Evolutionary conservation across 768 basidiomycete species (phyloP).

Genomic region (Leccinum pellstonianum): DNA sequence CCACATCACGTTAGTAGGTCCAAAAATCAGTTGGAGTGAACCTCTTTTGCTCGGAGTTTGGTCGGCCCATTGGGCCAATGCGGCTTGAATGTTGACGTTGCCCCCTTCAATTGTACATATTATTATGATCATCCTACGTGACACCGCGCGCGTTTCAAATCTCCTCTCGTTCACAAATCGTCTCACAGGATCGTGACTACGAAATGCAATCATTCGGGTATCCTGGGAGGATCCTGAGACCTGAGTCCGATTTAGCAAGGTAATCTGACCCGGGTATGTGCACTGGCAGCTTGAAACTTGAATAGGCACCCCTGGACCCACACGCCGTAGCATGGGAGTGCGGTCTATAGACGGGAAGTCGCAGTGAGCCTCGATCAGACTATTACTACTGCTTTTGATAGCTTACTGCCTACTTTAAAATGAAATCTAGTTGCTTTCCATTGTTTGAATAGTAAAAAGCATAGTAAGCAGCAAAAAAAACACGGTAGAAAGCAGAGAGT

Average conservation of each 20-base stretch:
- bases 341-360: no score
- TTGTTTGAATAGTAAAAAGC: no score
- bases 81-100: neutral
- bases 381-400: no score
- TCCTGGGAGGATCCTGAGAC: neutral
- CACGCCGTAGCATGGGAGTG: no score
- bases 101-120: neutral
- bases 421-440: no score
- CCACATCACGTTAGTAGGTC: neutral
- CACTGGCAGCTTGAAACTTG: neutral
- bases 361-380: no score
- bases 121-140: neutral
- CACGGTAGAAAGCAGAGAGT: neutral
- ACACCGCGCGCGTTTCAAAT: neutral
- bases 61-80: neutral
- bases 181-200: neutral
- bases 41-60: neutral
- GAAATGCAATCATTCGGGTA: neutral
- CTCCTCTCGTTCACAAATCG: neutral
- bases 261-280: neutral
- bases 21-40: no score
- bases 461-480: no score
- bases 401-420: no score
- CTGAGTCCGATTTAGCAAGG: neutral
- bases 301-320: neutral